Evolutionary conservation across 345 rosid genomes (phyloP).

Genomic region (Carallia pectinifolia): DNA sequence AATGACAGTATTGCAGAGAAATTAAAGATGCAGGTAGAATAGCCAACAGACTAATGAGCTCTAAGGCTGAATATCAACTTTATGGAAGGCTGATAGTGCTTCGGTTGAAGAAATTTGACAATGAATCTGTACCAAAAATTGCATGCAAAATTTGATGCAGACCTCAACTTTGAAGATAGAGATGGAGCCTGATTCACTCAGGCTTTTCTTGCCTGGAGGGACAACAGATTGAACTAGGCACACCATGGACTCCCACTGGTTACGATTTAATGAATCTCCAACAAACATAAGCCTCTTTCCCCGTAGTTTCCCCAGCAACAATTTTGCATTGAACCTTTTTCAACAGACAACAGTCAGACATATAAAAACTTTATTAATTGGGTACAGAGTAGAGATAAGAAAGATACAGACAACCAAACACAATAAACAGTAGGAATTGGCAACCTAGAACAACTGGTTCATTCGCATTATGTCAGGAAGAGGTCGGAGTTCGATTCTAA

Average conservation of each 20-base stretch:
- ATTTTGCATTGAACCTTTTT: conserved; percentile 48
- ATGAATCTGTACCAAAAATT: not conserved
- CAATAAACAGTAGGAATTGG: no score
- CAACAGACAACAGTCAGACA: not conserved
- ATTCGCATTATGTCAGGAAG: no score
- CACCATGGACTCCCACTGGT: conserved; percentile 70
- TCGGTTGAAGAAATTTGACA: not conserved
- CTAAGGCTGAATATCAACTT: not conserved
- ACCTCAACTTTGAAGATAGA: conserved; percentile 46
- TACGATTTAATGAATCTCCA: conserved; percentile 64
- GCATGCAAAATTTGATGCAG: not conserved
- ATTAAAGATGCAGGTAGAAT: not conserved
- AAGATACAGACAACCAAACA: not conserved
- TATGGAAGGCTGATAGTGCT: not conserved
- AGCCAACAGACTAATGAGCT: not conserved
- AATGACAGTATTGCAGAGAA: not conserved
- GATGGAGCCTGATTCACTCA: conserved; percentile 36
- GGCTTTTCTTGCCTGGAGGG: conserved; percentile 35
- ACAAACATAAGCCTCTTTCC: conserved; percentile 66
- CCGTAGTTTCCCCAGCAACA: conserved; percentile 51
- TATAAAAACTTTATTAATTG: not conserved
- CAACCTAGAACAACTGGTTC: no score
- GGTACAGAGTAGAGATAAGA: not conserved
- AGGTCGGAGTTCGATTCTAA: no score
- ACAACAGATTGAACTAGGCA: conserved; percentile 57